Base-by-base conservation (phyloP, 192 early-diverging fungal genomes). In the Globomyces pollinis-pini region DNA sequence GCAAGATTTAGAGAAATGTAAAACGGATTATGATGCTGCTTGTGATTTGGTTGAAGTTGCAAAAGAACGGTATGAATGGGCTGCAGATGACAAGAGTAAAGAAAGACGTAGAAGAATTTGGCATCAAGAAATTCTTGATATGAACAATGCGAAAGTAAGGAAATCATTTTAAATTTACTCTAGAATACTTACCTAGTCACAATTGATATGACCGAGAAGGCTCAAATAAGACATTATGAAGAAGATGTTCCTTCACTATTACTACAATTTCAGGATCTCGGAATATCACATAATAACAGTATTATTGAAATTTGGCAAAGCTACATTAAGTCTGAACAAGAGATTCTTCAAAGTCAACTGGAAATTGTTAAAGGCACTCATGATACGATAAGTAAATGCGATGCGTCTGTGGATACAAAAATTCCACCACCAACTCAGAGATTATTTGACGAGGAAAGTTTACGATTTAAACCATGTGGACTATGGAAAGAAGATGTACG, bases 171-270 rank as follows among this genome's bases (percentile, higher is more conserved):
- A 68, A 88, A 84, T n/a, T n/a, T n/a, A n/a, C n/a, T n/a, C n/a
- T n/a, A n/a, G n/a, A 90, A 87, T 55, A 44, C 81, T 5, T 88
- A 90, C 56, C 59, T 88, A 18, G 62, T 90, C 20, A 56, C 79
- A 1, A 58, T 90, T 35, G 74, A 64, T 15, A 72, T 75, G 9
- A 69, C 86, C 6, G 87, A 90, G 57, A 75, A 84, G 21, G 70
- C 75, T 34, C 79, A 86, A 26, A 53, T 68, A 44, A 77, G 80
- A 52, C 86, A 84, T 55, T 84, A 75, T 56, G 65, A 81, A 30
- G 67, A 61, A 8, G 85, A 87, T 50, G 52, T 90, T 35, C 86
- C 86, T 7, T 69, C 56, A 24, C 42, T 87, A 5, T 65, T 81
- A 0, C 68, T 81, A 62, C 81, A 81, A 42, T 69, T 89, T 55